These are phyloP conservation scores for Nemania serpens DNA, from an alignment of 2,329 filamentous ascomycete genomes.

Conservation along the genomic window DNA sequence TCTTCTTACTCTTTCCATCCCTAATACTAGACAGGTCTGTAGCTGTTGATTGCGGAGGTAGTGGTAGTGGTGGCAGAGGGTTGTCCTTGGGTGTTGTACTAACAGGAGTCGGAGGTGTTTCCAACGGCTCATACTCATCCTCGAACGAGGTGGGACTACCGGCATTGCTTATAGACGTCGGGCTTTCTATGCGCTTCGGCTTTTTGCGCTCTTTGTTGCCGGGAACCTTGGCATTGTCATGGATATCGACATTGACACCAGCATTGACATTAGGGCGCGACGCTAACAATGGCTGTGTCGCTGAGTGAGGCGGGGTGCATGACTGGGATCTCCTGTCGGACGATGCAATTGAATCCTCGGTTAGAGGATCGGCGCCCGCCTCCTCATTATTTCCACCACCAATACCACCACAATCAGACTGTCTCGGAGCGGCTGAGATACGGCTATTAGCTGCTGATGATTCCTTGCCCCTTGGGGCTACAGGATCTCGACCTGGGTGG, in stretches of 20 bases:
- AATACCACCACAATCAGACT: not conserved
- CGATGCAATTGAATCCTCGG: constrained; percentile 3
- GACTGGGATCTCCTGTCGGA: constrained; percentile 3
- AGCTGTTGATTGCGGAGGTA: not conserved
- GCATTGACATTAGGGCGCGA: not conserved
- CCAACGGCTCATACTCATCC: constrained; percentile 19
- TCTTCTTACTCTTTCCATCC: not conserved
- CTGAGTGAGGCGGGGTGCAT: constrained; percentile 7
- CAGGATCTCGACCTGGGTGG: constrained; percentile 27
- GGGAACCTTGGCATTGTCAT: constrained; percentile 8
- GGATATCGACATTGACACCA: not conserved
- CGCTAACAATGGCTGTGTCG: not conserved
- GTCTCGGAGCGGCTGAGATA: constrained; percentile 1
- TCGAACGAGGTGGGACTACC: too few species aligned
- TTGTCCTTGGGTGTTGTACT: constrained; percentile 19
- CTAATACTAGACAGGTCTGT: not conserved
- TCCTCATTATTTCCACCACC: constrained; percentile 8
- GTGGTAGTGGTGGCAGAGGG: not conserved
- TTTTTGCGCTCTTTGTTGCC: constrained; percentile 22
- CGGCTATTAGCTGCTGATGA: not conserved
- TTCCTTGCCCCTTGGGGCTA: constrained; percentile 1
- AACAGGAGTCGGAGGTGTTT: constrained; percentile 12
- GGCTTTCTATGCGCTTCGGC: constrained; percentile 27
- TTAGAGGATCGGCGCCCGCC: not conserved
- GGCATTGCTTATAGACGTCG: too few species aligned